Evolutionary conservation across 1,284 basidiomycete species (phyloP).

Genomic region (Cryptococcus sp.): DNA sequence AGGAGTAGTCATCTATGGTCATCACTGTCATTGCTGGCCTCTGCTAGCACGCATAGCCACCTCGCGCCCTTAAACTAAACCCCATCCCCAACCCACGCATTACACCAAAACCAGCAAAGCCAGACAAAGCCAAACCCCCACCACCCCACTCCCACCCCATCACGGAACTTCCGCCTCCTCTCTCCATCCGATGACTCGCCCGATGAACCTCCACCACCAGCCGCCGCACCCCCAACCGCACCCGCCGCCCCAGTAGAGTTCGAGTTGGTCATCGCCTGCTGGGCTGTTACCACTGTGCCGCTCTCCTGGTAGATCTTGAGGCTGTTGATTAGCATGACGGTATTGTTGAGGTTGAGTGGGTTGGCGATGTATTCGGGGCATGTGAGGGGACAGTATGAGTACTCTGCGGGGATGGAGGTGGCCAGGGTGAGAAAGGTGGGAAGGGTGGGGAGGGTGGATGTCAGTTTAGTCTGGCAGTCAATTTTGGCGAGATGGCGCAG

Average conservation of each 20-base stretch:
- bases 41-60: no score
- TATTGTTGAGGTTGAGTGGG: slow-evolving; percentile 49
- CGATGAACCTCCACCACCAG: slow-evolving; percentile 6
- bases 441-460: not conserved
- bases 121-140: no score
- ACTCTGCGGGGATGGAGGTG: slow-evolving; percentile 18
- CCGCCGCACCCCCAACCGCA: slow-evolving; percentile 21
- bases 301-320: slow-evolving; percentile 43
- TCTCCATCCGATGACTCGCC: not conserved
- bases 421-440: not conserved
- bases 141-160: no score
- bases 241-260: slow-evolving; percentile 35
- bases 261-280: slow-evolving; percentile 22
- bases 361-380: slow-evolving; percentile 65
- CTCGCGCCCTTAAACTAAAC: no score
- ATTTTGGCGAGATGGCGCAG: not conserved
- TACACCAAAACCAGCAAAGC: no score
- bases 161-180: no score
- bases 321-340: slow-evolving; percentile 46
- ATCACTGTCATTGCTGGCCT: no score
- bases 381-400: slow-evolving; percentile 64
- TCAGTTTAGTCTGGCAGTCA: not conserved
- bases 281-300: slow-evolving; percentile 7
- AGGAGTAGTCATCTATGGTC: no score
- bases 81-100: no score